Base-by-base conservation (phyloP, 257 asterid species). In the Nicotiana undulata region DNA sequence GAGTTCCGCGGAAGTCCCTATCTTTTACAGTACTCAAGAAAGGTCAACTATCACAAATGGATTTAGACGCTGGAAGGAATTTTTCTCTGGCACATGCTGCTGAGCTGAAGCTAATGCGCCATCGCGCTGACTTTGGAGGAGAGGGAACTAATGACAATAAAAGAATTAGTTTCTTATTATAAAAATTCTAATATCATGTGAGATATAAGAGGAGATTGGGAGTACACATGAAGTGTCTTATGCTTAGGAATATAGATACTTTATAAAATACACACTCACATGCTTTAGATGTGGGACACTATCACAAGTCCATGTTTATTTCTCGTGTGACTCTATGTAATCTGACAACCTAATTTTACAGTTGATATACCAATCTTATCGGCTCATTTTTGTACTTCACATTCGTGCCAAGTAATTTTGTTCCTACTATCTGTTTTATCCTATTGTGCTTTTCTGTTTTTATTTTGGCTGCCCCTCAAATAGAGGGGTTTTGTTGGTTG, bases 341-440 rank as follows among this genome's bases (percentile, higher is more conserved):
- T 72, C 77, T 20, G 9, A 17, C 61, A 12, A 72, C 26, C 40
- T 72, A 24, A 46, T 24, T 22, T 72, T 28, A 49, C 24, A 72
- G 60, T 40, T 72, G 60, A 72, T 72, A 46, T 72, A 60, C 40
- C 60, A 56, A 46, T 72, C 78, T 72, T 46, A 72, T 72, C 78
- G 24, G 60, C 78, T 22, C 78, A 52, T 44, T 68, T 22, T 13
- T 67, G 77, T 44, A 72, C 53, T 72, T 70, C 77, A 44, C 20
- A 46, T 44, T 22, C 8, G 77, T 70, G 77, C 15, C 22, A 46
- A 72, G 60, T 51, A 72, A 72, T 72, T 46, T 44, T 46, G 22
- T 72, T 46, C 60, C 78, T 72, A 72, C 8, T 24, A 72, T 13
- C 60, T 49, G 20, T 72, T 22, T 22, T 24, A 11, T 46, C 78